Percentiles rank a stretch among this genome's conserved stretches.
phyloP scores from a whole-genome alignment of 176 grass and related monocot species.

The Hyparrhenia diplandra region DNA sequence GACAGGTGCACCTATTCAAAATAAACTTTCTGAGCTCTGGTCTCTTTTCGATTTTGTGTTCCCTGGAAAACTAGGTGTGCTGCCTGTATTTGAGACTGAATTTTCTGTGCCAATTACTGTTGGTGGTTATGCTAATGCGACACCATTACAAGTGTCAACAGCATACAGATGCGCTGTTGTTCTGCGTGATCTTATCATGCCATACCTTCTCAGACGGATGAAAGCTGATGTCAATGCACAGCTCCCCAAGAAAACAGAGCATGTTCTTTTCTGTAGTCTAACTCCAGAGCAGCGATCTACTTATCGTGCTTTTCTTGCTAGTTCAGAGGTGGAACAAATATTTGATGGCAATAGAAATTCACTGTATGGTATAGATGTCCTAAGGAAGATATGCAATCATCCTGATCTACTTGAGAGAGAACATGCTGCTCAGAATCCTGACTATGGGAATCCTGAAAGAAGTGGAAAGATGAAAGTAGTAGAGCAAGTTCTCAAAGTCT shows the following conservation, averaged over 20 bases:
- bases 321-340: conserved; percentile 94
- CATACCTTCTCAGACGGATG: conserved; percentile 93
- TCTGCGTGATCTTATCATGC: conserved; percentile 83
- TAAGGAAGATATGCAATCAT: conserved; percentile 95
- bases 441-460: conserved; percentile 80
- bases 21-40: conserved; percentile 95
- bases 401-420: conserved; percentile 96
- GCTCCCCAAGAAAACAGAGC: conserved; percentile 91
- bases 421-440: conserved; percentile 63
- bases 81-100: conserved; percentile 87
- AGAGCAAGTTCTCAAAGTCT: conserved; percentile 76
- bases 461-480: conserved; percentile 96
- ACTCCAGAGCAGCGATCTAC: conserved; percentile 61
- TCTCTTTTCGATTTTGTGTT: conserved; percentile 99
- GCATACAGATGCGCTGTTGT: conserved; percentile 91
- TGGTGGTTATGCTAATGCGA: conserved; percentile 89
- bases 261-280: conserved; percentile 90
- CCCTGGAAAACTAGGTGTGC: conserved; percentile 92
- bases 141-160: conserved; percentile 90
- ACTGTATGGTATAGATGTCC: conserved; percentile 83
- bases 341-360: conserved; percentile 91
- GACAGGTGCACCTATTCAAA: conserved; percentile 95
- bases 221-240: conserved; percentile 95
- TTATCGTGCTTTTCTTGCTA: conserved; percentile 87
- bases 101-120: conserved; percentile 94